phyloP scores from a whole-genome alignment of 495 filamentous ascomycete species.

The Penicillium argentinense region DNA sequence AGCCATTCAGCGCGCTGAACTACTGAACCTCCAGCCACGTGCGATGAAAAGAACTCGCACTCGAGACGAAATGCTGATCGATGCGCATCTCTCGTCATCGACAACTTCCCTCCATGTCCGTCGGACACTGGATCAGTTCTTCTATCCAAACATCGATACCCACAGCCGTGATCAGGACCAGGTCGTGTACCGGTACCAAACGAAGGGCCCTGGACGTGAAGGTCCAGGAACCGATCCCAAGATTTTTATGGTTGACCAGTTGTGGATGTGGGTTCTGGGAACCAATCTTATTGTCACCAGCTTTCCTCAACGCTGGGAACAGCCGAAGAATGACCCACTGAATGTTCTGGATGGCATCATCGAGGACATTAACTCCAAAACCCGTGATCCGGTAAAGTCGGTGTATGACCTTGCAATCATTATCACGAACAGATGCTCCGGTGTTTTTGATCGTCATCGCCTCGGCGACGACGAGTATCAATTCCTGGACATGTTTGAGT shows the following conservation, averaged over 20 bases:
- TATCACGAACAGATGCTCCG: slow-evolving; percentile 64
- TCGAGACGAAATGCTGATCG: slow-evolving; percentile 63
- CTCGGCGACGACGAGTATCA: slow-evolving; percentile 64
- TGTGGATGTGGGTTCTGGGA: slow-evolving; percentile 72
- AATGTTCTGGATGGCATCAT: slow-evolving; percentile 67
- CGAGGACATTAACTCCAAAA: slow-evolving; percentile 68
- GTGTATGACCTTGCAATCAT: slow-evolving; percentile 66
- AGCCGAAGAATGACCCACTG: slow-evolving; percentile 65
- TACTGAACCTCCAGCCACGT: slow-evolving; percentile 19
- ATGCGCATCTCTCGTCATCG: slow-evolving; percentile 56
- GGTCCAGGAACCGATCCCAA: slow-evolving; percentile 53
- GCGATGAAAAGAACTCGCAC: slow-evolving; percentile 33
- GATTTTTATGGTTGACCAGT: slow-evolving; percentile 74
- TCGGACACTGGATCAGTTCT: slow-evolving; percentile 69
- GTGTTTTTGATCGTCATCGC: slow-evolving; percentile 63
- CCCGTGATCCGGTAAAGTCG: slow-evolving; percentile 59
- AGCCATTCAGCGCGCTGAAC: slow-evolving; percentile 54
- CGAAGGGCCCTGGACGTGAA: slow-evolving; percentile 27
- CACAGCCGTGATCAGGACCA: slow-evolving; percentile 65
- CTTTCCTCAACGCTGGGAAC: slow-evolving; percentile 70
- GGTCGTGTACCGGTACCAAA: slow-evolving; percentile 67
- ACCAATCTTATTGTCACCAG: slow-evolving; percentile 64
- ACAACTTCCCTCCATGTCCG: slow-evolving; percentile 63
- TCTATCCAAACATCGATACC: slow-evolving; percentile 71
- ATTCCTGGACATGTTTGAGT: slow-evolving; percentile 74